Evolutionary conservation across 805 yeast genomes (phyloP), one percentile per base, ranked within the genome.

Genomic region (Candida silvicultrix): DNA sequence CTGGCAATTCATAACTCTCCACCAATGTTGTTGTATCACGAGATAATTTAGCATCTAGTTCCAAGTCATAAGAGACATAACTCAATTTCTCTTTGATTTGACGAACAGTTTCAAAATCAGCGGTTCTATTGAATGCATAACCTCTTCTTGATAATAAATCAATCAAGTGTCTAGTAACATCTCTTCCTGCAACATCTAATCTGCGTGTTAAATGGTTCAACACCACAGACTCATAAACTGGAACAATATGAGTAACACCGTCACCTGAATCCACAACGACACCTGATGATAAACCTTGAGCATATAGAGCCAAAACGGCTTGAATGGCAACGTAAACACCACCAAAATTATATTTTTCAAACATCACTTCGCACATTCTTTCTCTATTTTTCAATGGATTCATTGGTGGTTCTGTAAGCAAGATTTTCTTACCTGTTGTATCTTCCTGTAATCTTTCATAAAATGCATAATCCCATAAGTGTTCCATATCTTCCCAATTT

Each of bases 401-500:
- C 94, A 94, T 85, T 50, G 99, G 99, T 18, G 99, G 98, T 71
- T 94, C 99, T 1, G 99, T 94, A 51, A 94, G 72, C 55, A 94
- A 73, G 40, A 94, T 80, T 66, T 92, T 92, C 56, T 80, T 77
- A 42, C 90, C 95, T 7, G 89, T 76, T 7, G 87, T 74, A 62
- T 86, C 84, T 46, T 86, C 72, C 62, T 88, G 77, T 88, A 94
- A 83, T 60, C 86, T 80, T 57, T 92, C 95, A 69, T 85, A 86
- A 66, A 94, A 92, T 19, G 98, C 92, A 66, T 92, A 94, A 68
- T 94, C 96, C 99, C 99, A 94, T 49, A 94, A 74, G 58, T 90
- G 90, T 59, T 89, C 96, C 98, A 94, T 94, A 65, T 94, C 99
- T 58, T 90, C 96, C 99, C 99, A 94, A 66, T 90, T 89, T 62